A percentile compares a stretch with the other conserved stretches of the same genome.
Evolutionary conservation across 495 filamentous ascomycete species (phyloP).

Genomic region (Podospora appendiculata): DNA sequence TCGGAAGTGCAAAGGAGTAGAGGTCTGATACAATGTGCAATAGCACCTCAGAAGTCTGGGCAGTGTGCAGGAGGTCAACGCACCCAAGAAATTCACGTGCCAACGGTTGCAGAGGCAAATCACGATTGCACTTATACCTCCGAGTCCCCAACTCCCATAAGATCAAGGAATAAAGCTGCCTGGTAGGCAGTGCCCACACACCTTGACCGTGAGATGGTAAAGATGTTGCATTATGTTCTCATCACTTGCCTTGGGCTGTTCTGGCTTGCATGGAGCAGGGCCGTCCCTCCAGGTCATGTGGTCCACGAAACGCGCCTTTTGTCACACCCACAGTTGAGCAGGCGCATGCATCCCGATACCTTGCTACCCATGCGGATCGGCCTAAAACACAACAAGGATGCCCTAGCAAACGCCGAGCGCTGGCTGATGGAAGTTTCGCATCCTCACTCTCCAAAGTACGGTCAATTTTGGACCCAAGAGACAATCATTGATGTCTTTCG

Average conservation of each 20-base stretch:
- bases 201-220: too few relatives aligned
- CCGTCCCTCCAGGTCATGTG: not conserved
- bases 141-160: too few relatives aligned
- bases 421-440: constrained; percentile 31
- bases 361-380: constrained; percentile 15
- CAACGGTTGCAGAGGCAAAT: too few relatives aligned
- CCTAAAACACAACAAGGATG: constrained; percentile 9
- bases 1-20: too few relatives aligned
- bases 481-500: constrained; percentile 41
- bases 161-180: too few relatives aligned
- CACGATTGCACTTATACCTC: too few relatives aligned
- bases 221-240: not conserved
- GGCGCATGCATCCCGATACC: not conserved
- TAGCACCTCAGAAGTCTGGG: too few relatives aligned
- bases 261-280: not conserved
- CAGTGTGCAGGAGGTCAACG: too few relatives aligned
- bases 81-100: too few relatives aligned
- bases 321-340: not conserved
- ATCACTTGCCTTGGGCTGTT: not conserved
- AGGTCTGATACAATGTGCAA: too few relatives aligned
- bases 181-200: too few relatives aligned
- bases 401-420: constrained; percentile 8
- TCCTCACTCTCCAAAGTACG: constrained; percentile 49
- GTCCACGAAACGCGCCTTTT: not conserved
- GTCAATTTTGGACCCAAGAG: constrained; percentile 38